A percentile compares a stretch with the other conserved stretches of the same genome.
Conservation (phyloP, 1,284 basidiomycete genomes). For the Pholiota adiposa region DNA sequence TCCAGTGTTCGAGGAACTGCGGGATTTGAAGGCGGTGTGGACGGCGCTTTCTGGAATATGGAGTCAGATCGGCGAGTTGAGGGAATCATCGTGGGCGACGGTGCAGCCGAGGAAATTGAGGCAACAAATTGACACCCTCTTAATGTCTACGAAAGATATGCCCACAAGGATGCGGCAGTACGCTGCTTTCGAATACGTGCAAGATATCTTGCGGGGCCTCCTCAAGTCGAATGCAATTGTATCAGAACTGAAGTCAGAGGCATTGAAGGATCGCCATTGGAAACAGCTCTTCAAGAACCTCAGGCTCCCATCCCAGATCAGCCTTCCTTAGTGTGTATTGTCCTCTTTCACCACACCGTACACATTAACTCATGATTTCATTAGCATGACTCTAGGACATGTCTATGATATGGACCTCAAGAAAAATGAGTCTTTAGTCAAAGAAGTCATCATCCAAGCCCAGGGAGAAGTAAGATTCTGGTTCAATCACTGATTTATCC, state of each 20-base stretch:
- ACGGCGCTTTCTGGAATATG: constrained; percentile 97
- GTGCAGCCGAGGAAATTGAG: constrained; percentile 95
- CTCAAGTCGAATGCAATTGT: constrained; percentile 92
- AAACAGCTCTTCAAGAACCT: constrained; percentile 96
- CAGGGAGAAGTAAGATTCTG: constrained; percentile 81
- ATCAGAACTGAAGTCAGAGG: constrained; percentile 95
- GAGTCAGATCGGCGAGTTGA: constrained; percentile 89
- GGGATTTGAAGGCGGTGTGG: constrained; percentile 98
- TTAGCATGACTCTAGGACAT: constrained; percentile 92
- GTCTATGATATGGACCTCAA: constrained; percentile 98
- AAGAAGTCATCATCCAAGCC: constrained; percentile 96
- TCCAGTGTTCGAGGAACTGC: constrained; percentile 93
- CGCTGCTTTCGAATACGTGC: constrained; percentile 97
- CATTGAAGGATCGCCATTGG: constrained; percentile 98
- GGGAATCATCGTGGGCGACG: constrained; percentile 90
- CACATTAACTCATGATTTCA: constrained; percentile 14
- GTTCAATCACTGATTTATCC: too few species aligned
- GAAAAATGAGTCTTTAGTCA: constrained; percentile 89
- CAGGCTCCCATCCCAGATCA: constrained; percentile 67
- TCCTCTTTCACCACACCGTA: neutral
- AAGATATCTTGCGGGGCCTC: constrained; percentile 85
- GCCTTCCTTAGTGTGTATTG: constrained; percentile 63
- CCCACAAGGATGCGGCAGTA: constrained; percentile 99
- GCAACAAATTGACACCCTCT: constrained; percentile 88
- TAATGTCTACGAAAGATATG: constrained; percentile 96